These are phyloP conservation scores for Arthrobotrys megalospora DNA, from an alignment of 2,329 filamentous ascomycete species.

Conservation along the genomic window DNA sequence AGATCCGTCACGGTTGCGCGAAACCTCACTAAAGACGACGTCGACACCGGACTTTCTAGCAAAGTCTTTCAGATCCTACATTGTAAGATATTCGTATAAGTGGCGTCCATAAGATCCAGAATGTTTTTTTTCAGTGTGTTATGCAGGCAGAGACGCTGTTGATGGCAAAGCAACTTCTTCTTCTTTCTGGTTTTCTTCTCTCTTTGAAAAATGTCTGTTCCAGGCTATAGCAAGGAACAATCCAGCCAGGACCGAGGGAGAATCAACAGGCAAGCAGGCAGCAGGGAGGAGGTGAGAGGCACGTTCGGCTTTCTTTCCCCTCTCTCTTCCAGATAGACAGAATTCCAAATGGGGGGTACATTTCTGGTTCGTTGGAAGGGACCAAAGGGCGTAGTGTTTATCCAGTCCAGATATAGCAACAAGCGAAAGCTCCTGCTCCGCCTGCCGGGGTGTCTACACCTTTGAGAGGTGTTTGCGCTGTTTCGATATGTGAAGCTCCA, in stretches of 20 bases:
- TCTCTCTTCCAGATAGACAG: conserved; percentile 57
- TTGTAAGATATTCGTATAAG: conserved; percentile 66
- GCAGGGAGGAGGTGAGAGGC: conserved; percentile 47
- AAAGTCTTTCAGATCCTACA: conserved; percentile 99
- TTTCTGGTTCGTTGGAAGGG: conserved; percentile 56
- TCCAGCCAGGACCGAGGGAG: conserved; percentile 59
- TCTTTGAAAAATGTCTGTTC: conserved; percentile 44
- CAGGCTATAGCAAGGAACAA: conserved; percentile 48
- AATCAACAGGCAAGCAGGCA: conserved; percentile 52
- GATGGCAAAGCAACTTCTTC: conserved; percentile 54
- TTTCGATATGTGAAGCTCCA: conserved; percentile 55
- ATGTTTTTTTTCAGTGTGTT: conserved; percentile 62
- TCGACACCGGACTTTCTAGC: conserved; percentile 96
- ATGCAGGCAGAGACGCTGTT: conserved; percentile 47
- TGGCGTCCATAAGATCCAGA: conserved; percentile 65
- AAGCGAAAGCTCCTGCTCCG: conserved; percentile 31
- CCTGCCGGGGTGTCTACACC: conserved; percentile 23
- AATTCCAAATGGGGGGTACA: conserved; percentile 48
- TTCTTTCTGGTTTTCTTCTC: conserved; percentile 22
- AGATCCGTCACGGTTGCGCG: conserved; percentile 90
- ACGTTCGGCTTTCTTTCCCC: conserved; percentile 56
- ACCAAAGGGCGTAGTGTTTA: conserved; percentile 48
- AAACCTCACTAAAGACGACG: conserved; percentile 97
- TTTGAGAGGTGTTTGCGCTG: conserved; percentile 14
- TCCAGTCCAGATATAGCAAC: conserved; percentile 59